Evolutionary conservation across 805 yeast genomes (phyloP), one percentile per base, ranked within the genome.

Genomic region (Alloascoidea hylecoeti): DNA sequence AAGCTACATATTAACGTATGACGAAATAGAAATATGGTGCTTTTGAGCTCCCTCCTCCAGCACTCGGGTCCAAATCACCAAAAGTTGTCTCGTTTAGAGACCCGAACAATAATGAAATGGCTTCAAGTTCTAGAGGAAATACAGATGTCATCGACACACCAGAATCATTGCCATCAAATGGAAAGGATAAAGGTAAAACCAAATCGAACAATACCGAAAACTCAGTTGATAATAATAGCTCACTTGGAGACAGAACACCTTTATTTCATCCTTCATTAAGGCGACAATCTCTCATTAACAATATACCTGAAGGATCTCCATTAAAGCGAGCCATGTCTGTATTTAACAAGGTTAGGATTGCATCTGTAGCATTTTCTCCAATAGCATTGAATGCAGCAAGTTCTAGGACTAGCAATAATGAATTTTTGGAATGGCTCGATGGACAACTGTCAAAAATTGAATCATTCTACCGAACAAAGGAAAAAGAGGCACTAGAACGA

Each of bases 341-440:
- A 43, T 15, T 18, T 33, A 33, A 35, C 28, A 18, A 17, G 34
- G 35, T 18, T 12, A 38, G 32, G 28, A 32, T 16, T 17, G 34
- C 35, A 33, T 35, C 23, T 36, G 27, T 15, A 5, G 27, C 17
- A 16, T 36, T 34, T 19, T 9, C 37, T 23, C 37, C 32, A 33
- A 19, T 38, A 27, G 33, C 43, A 28, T n/a, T n/a, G n/a, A n/a
- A 34, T 32, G 35, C 35, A 32, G 16, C 40, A 35, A 33, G 42
- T 41, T 38, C 18, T 35, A 54, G 49, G 17, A 57, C 59, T n/a
- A 68, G 63, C 9, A 64, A 61, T 34, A 44, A 52, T 3, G 69
- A 68, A 38, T 85, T 84, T 44, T 44, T 66, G n/a, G 51, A 47
- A 2, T 84, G 94, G 94, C 64, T 84, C 3, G 78, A 80, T 39